Base-by-base conservation (phyloP, 2,329 filamentous ascomycete species). In the Bipolaris victoriae region DNA sequence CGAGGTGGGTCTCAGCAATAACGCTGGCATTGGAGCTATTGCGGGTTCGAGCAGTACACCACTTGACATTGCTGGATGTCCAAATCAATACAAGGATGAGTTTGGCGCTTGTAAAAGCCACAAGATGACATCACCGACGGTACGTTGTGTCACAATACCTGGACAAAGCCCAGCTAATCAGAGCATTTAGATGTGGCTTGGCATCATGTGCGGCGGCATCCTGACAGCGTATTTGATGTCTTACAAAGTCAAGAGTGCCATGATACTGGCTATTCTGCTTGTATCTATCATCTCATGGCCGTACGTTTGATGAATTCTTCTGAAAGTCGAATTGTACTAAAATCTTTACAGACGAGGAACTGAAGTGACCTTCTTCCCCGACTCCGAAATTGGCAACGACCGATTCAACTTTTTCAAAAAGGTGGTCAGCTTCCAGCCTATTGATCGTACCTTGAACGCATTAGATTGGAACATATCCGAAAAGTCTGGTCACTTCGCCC, bases 271-370 rank as follows among this genome's bases (percentile, higher is more conserved):
- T 33, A 95, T 96, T 62, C 75, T 92, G 16, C 83, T 96, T 15
- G 91, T 96, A 49, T 91, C 89, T 60, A 89, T 96, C 73, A 91
- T 94, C 69, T 96, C 91, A 11, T 96, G 92, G 92, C 92, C 92
- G 3, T 78, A 66, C 68, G 76, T 72, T 18, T 10, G 31, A 41
- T 47, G 36, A 3, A n/a, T 48, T 11, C 18, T 48, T 18, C 35
- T 48, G 15, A 33, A 6, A 5, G 22, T 48, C 44, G 16, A 24
- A 48, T 3, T 1, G 26, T 29, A 37, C 66, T 76, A 35, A 76
- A 64, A 40, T 43, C 11, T 5, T 9, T 10, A 13, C 50, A 77
- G 76, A 26, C 86, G 92, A 40, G 80, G 80, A 26, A 95, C 91
- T 0, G 73, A 83, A 1, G 86, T 96, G 57, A 94, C 91, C 3